Evolutionary conservation across 306 rosid genomes (phyloP).

Genomic region (Quercus variabilis): DNA sequence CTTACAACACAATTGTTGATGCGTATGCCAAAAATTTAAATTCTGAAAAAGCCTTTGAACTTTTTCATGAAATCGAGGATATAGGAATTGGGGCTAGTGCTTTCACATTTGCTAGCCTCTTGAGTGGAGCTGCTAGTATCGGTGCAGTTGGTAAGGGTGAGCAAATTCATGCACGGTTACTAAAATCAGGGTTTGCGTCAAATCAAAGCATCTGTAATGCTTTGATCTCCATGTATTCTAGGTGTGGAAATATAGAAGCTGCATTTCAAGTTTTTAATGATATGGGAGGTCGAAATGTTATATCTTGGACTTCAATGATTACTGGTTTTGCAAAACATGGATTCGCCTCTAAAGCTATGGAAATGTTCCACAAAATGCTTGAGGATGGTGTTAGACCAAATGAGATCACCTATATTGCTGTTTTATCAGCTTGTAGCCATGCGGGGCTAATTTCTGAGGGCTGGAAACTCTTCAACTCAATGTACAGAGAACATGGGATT

Average conservation of each 20-base stretch:
- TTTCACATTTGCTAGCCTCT: slow-evolving; percentile 59
- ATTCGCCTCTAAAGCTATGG: too few species aligned
- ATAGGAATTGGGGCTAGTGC: slow-evolving; percentile 22
- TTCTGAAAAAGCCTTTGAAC: too few species aligned
- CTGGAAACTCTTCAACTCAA: slow-evolving; percentile 53
- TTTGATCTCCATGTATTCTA: slow-evolving; percentile 67
- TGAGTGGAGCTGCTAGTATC: slow-evolving; percentile 60
- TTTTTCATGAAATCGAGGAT: too few species aligned
- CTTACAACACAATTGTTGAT: too few species aligned
- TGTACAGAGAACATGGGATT: slow-evolving; percentile 41
- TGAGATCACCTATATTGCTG: slow-evolving; percentile 63
- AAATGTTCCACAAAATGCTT: too few species aligned
- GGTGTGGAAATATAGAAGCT: slow-evolving; percentile 59
- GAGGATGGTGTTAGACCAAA: too few species aligned
- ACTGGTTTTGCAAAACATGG: too few species aligned
- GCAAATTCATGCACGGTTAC: slow-evolving; percentile 48
- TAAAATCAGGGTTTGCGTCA: slow-evolving; percentile 42
- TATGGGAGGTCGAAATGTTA: slow-evolving; percentile 44
- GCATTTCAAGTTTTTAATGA: slow-evolving; percentile 45
- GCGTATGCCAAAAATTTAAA: too few species aligned
- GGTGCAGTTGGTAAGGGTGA: slow-evolving; percentile 56
- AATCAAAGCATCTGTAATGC: slow-evolving; percentile 45
- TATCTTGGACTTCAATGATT: slow-evolving; percentile 75
- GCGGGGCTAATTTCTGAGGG: slow-evolving; percentile 55
- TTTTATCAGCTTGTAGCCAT: slow-evolving; percentile 69